Percentiles rank a stretch among this genome's conserved stretches.
phyloP scores from a whole-genome alignment of 768 basidiomycete species.

The Leccinum longicurvipes region DNA sequence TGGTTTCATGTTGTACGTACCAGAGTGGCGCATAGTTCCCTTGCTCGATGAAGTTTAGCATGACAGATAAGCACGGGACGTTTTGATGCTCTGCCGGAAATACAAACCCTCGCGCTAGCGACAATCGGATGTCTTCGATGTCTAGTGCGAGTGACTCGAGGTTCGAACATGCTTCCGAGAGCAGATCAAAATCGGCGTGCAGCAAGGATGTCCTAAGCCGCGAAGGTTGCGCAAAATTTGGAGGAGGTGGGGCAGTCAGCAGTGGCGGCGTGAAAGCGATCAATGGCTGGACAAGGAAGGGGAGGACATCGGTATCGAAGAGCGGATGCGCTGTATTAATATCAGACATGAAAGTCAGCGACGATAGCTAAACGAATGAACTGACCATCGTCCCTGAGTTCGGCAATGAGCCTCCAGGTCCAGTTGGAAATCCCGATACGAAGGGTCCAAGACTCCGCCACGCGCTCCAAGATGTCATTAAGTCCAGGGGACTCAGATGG shows the following conservation, averaged over 20 bases:
- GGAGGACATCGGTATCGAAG: slow-evolving; percentile 61
- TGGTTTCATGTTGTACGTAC: slow-evolving; percentile 39
- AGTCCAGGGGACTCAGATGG: slow-evolving; percentile 17
- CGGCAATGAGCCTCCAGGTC: slow-evolving; percentile 75
- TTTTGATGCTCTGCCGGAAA: slow-evolving; percentile 56
- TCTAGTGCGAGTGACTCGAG: slow-evolving; percentile 79
- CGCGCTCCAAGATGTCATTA: slow-evolving; percentile 22
- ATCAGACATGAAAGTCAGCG: neutral
- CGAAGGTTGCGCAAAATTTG: slow-evolving; percentile 39
- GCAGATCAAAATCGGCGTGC: slow-evolving; percentile 64
- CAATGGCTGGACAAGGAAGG: slow-evolving; percentile 57
- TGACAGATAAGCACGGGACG: slow-evolving; percentile 54
- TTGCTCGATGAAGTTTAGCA: slow-evolving; percentile 72
- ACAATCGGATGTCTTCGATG: slow-evolving; percentile 69
- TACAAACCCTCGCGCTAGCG: slow-evolving; percentile 62
- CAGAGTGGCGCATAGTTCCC: slow-evolving; percentile 68
- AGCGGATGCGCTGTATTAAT: slow-evolving; percentile 46
- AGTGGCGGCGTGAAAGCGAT: slow-evolving; percentile 59
- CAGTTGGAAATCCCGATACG: slow-evolving; percentile 66
- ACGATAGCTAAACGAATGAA: slow-evolving; percentile 19
- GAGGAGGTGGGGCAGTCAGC: slow-evolving; percentile 33
- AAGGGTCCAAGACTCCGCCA: slow-evolving; percentile 60
- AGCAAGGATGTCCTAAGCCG: slow-evolving; percentile 46
- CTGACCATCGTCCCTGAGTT: slow-evolving; percentile 69
- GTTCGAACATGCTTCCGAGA: slow-evolving; percentile 72